Percentiles rank a stretch among this genome's conserved stretches.
Evolutionary conservation across 2,329 filamentous ascomycete genomes (phyloP).

Genomic region (Trichoderma arundinaceum): DNA sequence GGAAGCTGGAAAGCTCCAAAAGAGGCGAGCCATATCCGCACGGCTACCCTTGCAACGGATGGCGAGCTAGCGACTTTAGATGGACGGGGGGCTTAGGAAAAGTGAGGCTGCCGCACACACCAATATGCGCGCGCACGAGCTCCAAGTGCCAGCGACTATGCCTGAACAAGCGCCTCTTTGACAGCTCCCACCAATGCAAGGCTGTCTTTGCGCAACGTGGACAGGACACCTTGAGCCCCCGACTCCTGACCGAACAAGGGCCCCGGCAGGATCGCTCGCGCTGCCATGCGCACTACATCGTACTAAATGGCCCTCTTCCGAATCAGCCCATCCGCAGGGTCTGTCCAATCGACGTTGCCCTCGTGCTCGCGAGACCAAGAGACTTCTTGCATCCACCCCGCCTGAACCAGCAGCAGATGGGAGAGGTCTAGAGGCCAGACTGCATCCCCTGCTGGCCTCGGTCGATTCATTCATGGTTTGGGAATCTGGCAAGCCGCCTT

Average conservation of each 20-base stretch:
- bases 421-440: neutral
- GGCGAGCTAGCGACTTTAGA: constrained; percentile 4
- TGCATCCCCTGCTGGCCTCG: neutral
- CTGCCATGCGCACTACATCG: neutral
- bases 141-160: constrained; percentile 1
- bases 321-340: constrained; percentile 13
- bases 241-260: constrained; percentile 13
- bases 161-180: constrained; percentile 21
- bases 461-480: constrained; percentile 5
- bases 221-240: constrained; percentile 12
- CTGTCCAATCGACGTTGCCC: constrained; percentile 23
- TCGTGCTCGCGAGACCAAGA: constrained; percentile 7
- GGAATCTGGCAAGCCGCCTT: neutral
- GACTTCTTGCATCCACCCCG: neutral
- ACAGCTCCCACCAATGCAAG: constrained; percentile 24
- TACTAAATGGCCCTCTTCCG: constrained; percentile 20
- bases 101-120: constrained; percentile 19
- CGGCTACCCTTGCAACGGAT: neutral
- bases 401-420: no score
- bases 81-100: neutral
- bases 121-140: constrained; percentile 5
- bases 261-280: constrained; percentile 18
- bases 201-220: constrained; percentile 23
- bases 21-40: constrained; percentile 4
- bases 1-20: neutral